Evolutionary conservation across 306 rosid genomes (phyloP).

Genomic region (Senna tora): DNA sequence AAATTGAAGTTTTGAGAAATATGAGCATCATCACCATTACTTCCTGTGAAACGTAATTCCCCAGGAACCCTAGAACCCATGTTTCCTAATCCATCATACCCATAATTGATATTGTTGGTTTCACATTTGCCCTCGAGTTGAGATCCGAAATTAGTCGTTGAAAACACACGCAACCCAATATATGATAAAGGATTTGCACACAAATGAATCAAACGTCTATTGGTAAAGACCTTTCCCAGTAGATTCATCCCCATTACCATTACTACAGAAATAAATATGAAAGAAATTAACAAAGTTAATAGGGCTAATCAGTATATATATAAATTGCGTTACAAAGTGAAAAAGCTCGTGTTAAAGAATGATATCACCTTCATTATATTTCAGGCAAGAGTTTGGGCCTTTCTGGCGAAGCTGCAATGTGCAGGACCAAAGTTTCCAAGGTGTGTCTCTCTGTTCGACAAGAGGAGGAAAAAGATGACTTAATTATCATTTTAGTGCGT

Average conservation of each 20-base stretch:
- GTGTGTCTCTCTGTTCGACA: too few species aligned
- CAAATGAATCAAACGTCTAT: conserved; percentile 32
- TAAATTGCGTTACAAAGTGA: background rate
- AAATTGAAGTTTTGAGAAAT: conserved; percentile 23
- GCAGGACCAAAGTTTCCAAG: background rate
- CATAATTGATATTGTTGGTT: conserved; percentile 27
- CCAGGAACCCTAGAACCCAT: conserved; percentile 42
- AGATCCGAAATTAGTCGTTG: conserved; percentile 35
- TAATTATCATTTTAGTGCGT: too few species aligned
- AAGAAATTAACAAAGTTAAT: background rate
- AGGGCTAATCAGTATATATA: background rate
- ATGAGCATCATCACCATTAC: conserved; percentile 29
- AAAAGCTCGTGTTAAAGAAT: background rate
- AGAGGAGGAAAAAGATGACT: too few species aligned
- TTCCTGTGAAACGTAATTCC: conserved; percentile 38
- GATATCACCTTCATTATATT: background rate
- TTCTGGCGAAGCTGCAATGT: background rate
- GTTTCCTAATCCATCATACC: conserved; percentile 40
- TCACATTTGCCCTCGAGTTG: conserved; percentile 31
- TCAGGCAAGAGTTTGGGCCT: background rate
- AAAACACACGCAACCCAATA: conserved; percentile 25
- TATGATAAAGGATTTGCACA: conserved; percentile 29
- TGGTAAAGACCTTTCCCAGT: conserved; percentile 28
- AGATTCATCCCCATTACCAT: conserved; percentile 38
- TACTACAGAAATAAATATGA: background rate